Evolutionary conservation across 176 grass and related monocot genomes (phyloP), one percentile per base, ranked within the genome.

Genomic region (Triticum monococcum): DNA sequence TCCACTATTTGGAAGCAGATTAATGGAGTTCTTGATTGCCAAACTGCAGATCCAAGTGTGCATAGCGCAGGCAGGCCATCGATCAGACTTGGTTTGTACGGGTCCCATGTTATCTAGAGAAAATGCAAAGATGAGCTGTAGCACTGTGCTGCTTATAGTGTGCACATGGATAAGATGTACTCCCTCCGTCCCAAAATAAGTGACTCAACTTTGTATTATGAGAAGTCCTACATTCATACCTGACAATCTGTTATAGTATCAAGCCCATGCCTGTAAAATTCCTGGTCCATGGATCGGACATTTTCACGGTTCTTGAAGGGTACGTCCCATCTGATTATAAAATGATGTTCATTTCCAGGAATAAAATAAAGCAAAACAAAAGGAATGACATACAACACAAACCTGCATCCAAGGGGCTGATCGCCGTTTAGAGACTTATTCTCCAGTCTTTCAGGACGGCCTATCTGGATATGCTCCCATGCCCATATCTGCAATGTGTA

Each of bases 351-450:
- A 84, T 61, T 52, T 61, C 25, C 36, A 16, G 46, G 24, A 59
- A 59, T 59, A 66, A 28, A 35, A 84, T 64, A n/a, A 33, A 61
- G 45, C 72, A 62, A 72, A 64, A 62, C 9, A 82, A 41, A 32
- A 2, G 45, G 18, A 71, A 43, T n/a, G 36, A 23, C 22, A 56
- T 40, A 88, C 16, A 43, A 70, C 60, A 80, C 68, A 77, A 65
- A 91, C 90, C 90, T 91, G 82, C 86, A 91, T 88, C 90, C 90
- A 70, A 91, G 90, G 28, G 90, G 82, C n/a, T 56, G 72, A 7
- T 88, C 64, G 81, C 41, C 24, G 8, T 59, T 43, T 75, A 78
- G 36, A 56, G 63, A 40, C 40, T 88, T 91, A 40, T 88, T 69
- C 69, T 82, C 86, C 62, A 88, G 52, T 77, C 86, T 23, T 59